Base-by-base conservation (phyloP, 2,329 filamentous ascomycete species). In the Paracoccidioides brasiliensis region DNA sequence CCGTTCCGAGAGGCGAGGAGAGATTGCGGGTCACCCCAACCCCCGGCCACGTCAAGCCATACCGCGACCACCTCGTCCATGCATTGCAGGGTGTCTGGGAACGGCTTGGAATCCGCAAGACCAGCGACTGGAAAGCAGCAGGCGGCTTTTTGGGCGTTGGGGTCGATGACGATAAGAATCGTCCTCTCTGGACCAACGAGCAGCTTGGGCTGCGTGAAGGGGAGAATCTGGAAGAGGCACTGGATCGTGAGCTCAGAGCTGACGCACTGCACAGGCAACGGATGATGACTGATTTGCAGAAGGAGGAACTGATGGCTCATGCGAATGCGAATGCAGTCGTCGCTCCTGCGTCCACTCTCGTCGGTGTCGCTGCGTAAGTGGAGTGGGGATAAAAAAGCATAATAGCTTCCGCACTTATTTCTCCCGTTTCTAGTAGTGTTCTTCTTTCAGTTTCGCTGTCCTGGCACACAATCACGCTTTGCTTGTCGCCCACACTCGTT, bases 1-100 rank as follows among this genome's bases (percentile, higher is more conserved):
- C 93, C 53, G 93, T 98, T 2, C 93, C 93, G 2, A 89, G 95
- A 5, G 93, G 93, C n/a, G 90, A 98, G 76, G 93, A 98, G 73
- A 85, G 93, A 57, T 84, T 98, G 56, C 86, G 93, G 62, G 89
- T 98, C 70, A 98, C 93, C 1, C 93, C 93, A 0, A 98, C 93
- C 0, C 93, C 93, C 0, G 93, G 93, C 45, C 93, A 98, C 70
- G 82, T 81, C 55, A 86, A 86, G 72, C 82, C 88, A 63, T 89
- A 87, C 74, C 88, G 90, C 59, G 86, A 94, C 61, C 83, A 95
- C 64, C 83, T 98, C 4, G 84, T 96, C 33, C 73, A 83, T 57
- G 90, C 91, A 4, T 75, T 98, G 38, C 88, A 95, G 64, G 80
- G 82, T 63, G 91, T 98, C 57, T 98, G 91, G 90, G 81, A 78